Conservation (phyloP, 345 rosid genomes). For the Eucalyptus cloeziana region DNA sequence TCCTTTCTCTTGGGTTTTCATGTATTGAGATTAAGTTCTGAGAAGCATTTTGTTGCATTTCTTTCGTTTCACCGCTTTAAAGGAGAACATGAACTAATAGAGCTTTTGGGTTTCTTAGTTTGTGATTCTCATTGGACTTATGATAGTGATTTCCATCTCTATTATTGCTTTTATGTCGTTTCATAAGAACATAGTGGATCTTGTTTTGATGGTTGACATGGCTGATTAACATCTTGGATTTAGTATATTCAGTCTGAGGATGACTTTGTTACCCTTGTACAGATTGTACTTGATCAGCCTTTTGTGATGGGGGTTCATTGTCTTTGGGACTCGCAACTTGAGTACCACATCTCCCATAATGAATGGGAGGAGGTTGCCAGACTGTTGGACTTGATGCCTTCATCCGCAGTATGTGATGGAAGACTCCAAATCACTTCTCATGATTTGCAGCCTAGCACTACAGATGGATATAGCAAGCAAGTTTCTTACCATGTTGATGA, state of each 20-base stretch:
- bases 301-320: conserved; percentile 89
- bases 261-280: conserved; percentile 7
- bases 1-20: conserved; percentile 77
- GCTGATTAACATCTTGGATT: neutral
- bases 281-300: conserved; percentile 97
- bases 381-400: conserved; percentile 67
- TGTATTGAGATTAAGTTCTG: neutral
- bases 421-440: conserved; percentile 73
- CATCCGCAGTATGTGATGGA: conserved; percentile 53
- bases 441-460: conserved; percentile 34
- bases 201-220: neutral
- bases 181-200: neutral
- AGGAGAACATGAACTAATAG: neutral
- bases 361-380: conserved; percentile 88
- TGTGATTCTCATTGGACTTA: neutral
- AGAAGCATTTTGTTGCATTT: neutral
- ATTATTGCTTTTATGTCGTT: neutral
- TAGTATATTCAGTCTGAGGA: neutral
- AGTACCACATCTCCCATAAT: conserved; percentile 77
- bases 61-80: neutral
- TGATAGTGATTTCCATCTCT: neutral
- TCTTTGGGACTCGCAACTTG: conserved; percentile 90
- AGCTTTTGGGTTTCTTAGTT: neutral
- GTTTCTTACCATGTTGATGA: conserved; percentile 38
- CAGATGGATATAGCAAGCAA: conserved; percentile 20